A percentile compares a stretch with the other conserved stretches of the same genome.
phyloP scores from a whole-genome alignment of 2,329 filamentous ascomycete species.

The Karstenula rhodostoma region DNA sequence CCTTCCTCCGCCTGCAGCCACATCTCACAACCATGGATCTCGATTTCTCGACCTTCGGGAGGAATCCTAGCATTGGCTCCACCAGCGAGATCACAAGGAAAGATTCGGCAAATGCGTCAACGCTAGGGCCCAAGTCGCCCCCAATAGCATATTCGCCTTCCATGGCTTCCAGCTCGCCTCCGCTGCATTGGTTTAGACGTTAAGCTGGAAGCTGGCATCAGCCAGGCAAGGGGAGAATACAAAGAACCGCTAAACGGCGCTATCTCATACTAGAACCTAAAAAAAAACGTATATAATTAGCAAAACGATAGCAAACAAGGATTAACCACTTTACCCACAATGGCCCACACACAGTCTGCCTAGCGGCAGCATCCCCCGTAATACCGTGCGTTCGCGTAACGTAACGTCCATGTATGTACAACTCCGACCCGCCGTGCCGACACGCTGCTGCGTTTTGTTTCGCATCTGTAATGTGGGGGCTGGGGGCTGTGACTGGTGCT shows the following conservation, averaged over 20 bases:
- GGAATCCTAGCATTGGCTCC: neutral
- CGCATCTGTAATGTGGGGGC: too few relatives aligned
- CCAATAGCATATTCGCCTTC: neutral
- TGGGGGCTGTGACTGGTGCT: neutral
- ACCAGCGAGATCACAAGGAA: conserved; percentile 7
- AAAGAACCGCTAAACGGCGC: neutral
- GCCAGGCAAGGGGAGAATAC: neutral
- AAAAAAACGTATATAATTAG: neutral
- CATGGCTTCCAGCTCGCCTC: neutral
- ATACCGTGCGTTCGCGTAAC: neutral
- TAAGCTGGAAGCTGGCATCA: neutral
- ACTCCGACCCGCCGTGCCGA: neutral
- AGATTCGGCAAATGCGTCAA: neutral
- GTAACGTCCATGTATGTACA: neutral
- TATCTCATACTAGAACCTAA: neutral
- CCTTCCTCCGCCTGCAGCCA: conserved; percentile 6
- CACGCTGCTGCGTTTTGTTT: too few relatives aligned
- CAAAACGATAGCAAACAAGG: neutral
- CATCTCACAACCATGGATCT: conserved; percentile 11
- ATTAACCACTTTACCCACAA: neutral
- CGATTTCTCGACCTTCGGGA: conserved; percentile 9
- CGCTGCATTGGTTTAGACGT: neutral
- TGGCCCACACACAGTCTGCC: neutral
- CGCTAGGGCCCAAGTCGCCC: neutral
- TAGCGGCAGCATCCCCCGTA: neutral